Evolutionary conservation across 1,139 yeast species (phyloP), one percentile per base, ranked within the genome.

Genomic region (Suhomyces bolitotheri): DNA sequence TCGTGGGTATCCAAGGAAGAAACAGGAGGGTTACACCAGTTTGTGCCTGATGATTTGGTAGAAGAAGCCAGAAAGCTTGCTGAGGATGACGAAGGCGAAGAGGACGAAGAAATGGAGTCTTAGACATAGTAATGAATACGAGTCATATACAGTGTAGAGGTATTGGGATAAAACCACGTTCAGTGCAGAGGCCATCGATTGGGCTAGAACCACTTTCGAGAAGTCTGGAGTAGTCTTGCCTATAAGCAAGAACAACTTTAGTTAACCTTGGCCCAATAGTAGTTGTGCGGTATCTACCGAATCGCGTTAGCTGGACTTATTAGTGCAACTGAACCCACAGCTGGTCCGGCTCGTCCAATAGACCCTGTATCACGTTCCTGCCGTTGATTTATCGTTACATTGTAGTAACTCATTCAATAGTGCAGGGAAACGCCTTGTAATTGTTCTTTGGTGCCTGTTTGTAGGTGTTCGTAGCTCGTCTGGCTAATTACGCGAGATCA

Each of bases 21-120:
- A 53, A 90, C 97, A 7, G 73, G 73, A 7, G 94, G 97, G n/a
- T 61, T 68, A 45, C 97, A 92, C 58, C 78, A 81, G 55, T 76
- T 77, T 49, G 85, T 92, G 26, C 95, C 96, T 19, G 80, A 76
- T 28, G 90, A 78, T 16, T 61, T 90, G 47, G 71, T 89, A 38
- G 79, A 79, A 36, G 96, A 86, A 57, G 97, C 97, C 14, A 78
- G 81, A 53, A 78, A 78, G 51, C 78, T 73, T 46, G 97, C 97
- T 7, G 82, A 84, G 58, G 82, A 82, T 38, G 94, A 85, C 41
- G 81, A 82, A 7, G 83, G 82, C n/a, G 94, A 82, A 15, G 90
- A 77, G 7, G 83, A 76, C 17, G 78, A 75, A 16, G 69, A 60
- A 16, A 58, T 39, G 44, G 61, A 52, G 29, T 37, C 40, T n/a